Conservation (phyloP, 2,329 filamentous ascomycete species). For the Botrytis hyacinthi region DNA sequence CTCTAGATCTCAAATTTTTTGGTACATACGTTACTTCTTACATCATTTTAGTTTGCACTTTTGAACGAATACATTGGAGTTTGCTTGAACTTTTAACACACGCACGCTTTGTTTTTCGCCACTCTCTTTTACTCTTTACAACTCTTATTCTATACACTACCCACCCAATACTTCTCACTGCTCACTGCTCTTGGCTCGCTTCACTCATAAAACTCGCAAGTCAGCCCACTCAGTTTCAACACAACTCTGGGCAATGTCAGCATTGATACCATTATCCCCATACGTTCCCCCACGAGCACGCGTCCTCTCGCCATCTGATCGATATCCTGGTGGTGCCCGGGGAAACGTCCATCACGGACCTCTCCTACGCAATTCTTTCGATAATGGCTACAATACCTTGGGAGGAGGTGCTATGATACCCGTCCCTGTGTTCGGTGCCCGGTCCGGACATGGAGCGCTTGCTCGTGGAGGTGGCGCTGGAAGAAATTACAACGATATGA, state of each 20-base stretch:
- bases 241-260: conserved; percentile 15
- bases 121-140: not conserved
- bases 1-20: not conserved
- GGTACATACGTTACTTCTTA: conserved; percentile 18
- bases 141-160: not conserved
- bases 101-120: not conserved
- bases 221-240: not conserved
- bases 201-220: not conserved
- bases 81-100: not conserved
- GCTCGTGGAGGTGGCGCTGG: conserved; percentile 4
- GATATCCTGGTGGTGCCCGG: conserved; percentile 9
- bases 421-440: not conserved
- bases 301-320: conserved; percentile 13
- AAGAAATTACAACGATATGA: conserved; percentile 8
- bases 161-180: not conserved
- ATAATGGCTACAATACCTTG: conserved; percentile 10
- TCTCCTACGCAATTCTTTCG: conserved; percentile 12
- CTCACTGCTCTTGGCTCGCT: not conserved
- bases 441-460: conserved; percentile 6
- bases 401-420: not conserved
- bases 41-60: not conserved
- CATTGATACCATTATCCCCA: conserved; percentile 17
- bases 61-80: not conserved
- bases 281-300: conserved; percentile 19
- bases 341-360: conserved; percentile 8